Conservation (phyloP, 2,329 filamentous ascomycete genomes). For the Daldinia sp. region DNA sequence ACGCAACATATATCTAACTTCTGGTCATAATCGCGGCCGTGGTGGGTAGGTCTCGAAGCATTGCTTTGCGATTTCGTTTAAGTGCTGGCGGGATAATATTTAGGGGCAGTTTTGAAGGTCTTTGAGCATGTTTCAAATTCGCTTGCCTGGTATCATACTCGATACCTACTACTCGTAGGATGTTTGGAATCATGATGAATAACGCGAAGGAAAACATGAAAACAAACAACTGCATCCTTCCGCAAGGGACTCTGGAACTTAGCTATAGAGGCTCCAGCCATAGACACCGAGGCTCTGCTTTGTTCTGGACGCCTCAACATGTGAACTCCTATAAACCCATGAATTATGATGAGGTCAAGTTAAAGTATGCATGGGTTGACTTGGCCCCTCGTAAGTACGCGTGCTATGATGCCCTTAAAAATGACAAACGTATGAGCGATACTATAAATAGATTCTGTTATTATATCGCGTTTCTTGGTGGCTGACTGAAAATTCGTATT, state of each 20-base stretch:
- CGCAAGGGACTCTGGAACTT: not conserved
- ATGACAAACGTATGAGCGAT: not conserved
- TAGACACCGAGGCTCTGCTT: not conserved
- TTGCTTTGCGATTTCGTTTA: not conserved
- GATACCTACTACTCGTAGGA: not conserved
- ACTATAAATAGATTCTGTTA: not conserved
- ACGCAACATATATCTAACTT: conserved; percentile 1
- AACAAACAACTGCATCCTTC: not conserved
- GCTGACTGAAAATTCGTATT: not conserved
- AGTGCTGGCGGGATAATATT: not conserved
- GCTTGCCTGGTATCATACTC: not conserved
- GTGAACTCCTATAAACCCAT: no score
- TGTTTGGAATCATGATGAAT: no score
- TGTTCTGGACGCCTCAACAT: not conserved
- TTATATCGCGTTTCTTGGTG: not conserved
- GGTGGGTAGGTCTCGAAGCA: not conserved
- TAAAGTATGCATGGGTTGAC: not conserved
- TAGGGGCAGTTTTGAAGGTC: not conserved
- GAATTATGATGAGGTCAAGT: not conserved
- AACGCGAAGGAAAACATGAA: not conserved
- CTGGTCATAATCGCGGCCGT: not conserved
- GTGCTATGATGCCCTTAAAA: not conserved
- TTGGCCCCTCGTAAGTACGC: not conserved
- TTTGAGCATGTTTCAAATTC: not conserved
- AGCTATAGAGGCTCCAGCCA: not conserved